A percentile compares a stretch with the other conserved stretches of the same genome.
These are phyloP conservation scores for Moniliophthora roreri DNA, from an alignment of 1,284 basidiomycete genomes.

Conservation along the genomic window DNA sequence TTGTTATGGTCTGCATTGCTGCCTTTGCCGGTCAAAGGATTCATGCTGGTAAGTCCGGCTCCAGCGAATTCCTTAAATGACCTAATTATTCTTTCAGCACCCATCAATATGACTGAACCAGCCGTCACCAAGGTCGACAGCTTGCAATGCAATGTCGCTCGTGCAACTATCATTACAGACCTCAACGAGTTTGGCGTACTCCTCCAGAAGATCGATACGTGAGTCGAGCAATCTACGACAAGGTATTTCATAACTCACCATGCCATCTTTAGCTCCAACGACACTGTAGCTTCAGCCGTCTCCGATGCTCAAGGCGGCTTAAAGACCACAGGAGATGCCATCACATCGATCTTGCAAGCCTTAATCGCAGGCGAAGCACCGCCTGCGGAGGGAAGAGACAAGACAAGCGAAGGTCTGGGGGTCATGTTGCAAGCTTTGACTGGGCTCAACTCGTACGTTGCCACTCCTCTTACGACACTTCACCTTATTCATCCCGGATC, in stretches of 20 bases:
- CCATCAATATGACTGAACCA: too few relatives aligned
- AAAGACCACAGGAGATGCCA: not conserved
- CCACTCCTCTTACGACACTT: not conserved
- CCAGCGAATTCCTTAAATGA: too few relatives aligned
- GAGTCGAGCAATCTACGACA: not conserved
- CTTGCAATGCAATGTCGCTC: constrained; percentile 1
- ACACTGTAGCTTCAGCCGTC: not conserved
- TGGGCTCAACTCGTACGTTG: not conserved
- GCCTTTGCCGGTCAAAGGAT: too few relatives aligned
- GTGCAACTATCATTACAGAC: not conserved
- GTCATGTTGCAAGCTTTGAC: not conserved
- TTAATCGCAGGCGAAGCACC: not conserved
- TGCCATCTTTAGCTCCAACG: not conserved
- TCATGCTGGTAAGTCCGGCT: too few relatives aligned
- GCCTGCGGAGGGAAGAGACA: not conserved
- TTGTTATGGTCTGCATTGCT: too few relatives aligned
- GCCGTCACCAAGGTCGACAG: not conserved
- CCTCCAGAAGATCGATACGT: constrained; percentile 1
- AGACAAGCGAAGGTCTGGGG: not conserved
- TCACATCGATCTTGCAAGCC: not conserved
- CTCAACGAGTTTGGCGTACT: not conserved
- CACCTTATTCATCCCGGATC: not conserved
- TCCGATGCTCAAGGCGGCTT: not conserved
- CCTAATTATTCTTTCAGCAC: too few relatives aligned
- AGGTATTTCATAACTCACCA: not conserved